phyloP scores from a whole-genome alignment of 371 early-diverging fungal species.

The Cokeromyces recurvatus region DNA sequence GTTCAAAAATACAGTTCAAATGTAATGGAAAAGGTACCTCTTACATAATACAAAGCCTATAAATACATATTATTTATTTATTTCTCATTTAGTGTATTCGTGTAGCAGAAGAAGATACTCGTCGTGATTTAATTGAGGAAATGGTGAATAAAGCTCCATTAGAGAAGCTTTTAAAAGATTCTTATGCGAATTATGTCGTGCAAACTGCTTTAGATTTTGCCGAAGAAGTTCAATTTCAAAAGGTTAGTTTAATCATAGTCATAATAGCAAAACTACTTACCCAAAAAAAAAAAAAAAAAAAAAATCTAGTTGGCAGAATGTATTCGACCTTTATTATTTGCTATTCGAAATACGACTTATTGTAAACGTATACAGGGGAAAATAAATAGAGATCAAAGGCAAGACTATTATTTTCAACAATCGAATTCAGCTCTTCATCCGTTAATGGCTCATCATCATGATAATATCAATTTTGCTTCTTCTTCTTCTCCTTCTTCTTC shows the following conservation, averaged over 20 bases:
- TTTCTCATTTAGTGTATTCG: slow-evolving; percentile 65
- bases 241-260: no score
- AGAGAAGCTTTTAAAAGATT: slow-evolving; percentile 78
- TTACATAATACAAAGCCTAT: not conserved
- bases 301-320: slow-evolving; percentile 82
- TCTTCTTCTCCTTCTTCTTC: no score
- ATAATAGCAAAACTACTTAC: no score
- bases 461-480: no score
- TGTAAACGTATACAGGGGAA: slow-evolving; percentile 86
- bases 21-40: slow-evolving; percentile 80
- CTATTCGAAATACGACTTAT: slow-evolving; percentile 82
- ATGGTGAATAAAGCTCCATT: slow-evolving; percentile 57
- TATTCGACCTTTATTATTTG: slow-evolving; percentile 71
- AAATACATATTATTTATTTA: not conserved
- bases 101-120: slow-evolving; percentile 68
- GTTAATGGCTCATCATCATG: no score
- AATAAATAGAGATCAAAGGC: no score
- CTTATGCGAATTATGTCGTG: slow-evolving; percentile 91
- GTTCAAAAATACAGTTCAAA: slow-evolving; percentile 92
- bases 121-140: slow-evolving; percentile 68
- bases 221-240: slow-evolving; percentile 62
- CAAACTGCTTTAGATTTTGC: slow-evolving; percentile 89
- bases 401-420: no score
- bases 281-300: no score
- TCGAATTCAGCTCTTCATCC: no score